phyloP scores from a whole-genome alignment of 2,329 filamentous ascomycete species.

The Fusarium sambucinum region DNA sequence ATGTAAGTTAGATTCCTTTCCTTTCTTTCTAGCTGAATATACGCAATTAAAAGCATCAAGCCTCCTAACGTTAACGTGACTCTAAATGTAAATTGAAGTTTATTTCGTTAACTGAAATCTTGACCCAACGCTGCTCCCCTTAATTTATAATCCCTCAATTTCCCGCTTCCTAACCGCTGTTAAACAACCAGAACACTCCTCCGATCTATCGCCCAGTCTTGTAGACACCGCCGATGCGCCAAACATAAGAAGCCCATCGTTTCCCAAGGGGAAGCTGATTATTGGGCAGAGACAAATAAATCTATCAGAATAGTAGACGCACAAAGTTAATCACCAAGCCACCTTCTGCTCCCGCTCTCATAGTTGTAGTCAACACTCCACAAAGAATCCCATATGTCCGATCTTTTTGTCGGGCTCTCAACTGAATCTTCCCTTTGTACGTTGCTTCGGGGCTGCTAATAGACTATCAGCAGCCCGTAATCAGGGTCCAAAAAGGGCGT shows the following conservation, averaged over 20 bases:
- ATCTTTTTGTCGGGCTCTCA: conserved; percentile 61
- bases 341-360: conserved; percentile 56
- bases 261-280: conserved; percentile 23
- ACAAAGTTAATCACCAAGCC: conserved; percentile 4
- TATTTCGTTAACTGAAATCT: background rate
- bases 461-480: conserved; percentile 54
- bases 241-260: conserved; percentile 26
- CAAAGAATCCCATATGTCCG: conserved; percentile 71
- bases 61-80: background rate
- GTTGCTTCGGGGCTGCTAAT: conserved; percentile 45
- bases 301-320: conserved; percentile 4
- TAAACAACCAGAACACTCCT: conserved; percentile 9
- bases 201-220: conserved; percentile 29
- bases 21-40: background rate
- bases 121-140: background rate
- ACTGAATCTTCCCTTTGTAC: conserved; percentile 56
- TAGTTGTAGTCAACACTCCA: conserved; percentile 72
- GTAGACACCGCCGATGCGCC: conserved; percentile 30
- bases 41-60: background rate
- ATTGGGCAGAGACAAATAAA: conserved; percentile 8
- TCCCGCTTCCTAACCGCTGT: background rate
- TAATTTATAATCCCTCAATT: background rate
- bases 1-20: background rate
- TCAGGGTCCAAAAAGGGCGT: conserved; percentile 65
- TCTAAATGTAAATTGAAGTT: conserved; percentile 11